Conservation (phyloP, 345 rosid genomes). For the Lepidium aucheri region DNA sequence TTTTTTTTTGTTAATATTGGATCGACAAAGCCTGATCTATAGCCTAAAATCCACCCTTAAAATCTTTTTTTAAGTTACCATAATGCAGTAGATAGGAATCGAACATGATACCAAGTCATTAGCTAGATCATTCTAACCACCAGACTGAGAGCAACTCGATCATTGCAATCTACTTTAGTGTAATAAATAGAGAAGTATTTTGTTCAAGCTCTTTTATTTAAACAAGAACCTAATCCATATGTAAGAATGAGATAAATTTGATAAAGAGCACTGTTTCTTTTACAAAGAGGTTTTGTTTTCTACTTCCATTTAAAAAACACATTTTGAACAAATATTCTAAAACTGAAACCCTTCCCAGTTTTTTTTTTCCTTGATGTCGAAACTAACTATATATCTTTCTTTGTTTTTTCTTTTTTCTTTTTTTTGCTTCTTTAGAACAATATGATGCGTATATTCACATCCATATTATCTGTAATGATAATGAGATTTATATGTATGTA, state of each 20-base stretch:
- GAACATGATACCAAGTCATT: no score
- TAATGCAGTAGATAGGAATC: no score
- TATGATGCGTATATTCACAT: constrained; percentile 18
- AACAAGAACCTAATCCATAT: background rate
- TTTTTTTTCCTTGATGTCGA: background rate
- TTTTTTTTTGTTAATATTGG: no score
- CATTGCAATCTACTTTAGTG: no score
- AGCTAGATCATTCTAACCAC: no score
- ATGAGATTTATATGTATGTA: background rate
- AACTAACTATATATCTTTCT: background rate
- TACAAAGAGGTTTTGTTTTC: constrained; percentile 1
- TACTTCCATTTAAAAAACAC: background rate
- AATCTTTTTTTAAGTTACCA: no score
- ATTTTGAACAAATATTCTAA: background rate
- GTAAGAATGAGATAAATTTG: background rate
- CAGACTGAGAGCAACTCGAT: no score
- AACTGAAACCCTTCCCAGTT: background rate
- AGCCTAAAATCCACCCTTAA: no score
- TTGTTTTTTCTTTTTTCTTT: background rate
- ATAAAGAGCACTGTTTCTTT: background rate
- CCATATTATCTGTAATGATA: constrained; percentile 9
- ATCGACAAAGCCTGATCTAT: no score
- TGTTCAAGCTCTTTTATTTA: background rate
- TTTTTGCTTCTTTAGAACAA: background rate
- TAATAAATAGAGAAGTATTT: no score